Conservation (phyloP, 306 rosid genomes). For the Fagus sylvatica region DNA sequence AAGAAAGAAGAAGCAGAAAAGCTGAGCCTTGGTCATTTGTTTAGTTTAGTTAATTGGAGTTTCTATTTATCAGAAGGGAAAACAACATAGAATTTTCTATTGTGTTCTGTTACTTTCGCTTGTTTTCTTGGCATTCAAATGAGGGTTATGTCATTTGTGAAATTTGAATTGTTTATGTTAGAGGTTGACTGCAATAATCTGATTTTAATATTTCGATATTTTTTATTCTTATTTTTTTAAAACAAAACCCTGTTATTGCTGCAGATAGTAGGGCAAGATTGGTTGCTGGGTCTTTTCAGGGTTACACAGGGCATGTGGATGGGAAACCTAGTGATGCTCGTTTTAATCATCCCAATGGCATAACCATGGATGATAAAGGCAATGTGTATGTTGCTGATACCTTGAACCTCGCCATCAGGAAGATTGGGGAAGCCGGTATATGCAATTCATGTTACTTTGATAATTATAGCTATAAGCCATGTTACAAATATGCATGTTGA, state of each 20-base stretch:
- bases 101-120: neutral
- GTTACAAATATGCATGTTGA: constrained; percentile 12
- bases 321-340: constrained; percentile 96
- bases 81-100: too few species aligned
- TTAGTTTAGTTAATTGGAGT: too few species aligned
- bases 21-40: too few species aligned
- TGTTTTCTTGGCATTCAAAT: neutral
- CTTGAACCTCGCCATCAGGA: constrained; percentile 86
- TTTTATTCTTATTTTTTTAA: neutral
- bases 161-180: neutral
- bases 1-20: too few species aligned
- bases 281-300: constrained; percentile 99
- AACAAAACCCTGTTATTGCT: constrained; percentile 19
- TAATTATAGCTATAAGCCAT: constrained; percentile 25
- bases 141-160: too few species aligned
- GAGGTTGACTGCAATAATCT: neutral
- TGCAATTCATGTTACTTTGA: constrained; percentile 23
- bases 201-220: neutral
- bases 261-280: constrained; percentile 98
- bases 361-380: constrained; percentile 92
- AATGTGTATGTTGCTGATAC: constrained; percentile 98
- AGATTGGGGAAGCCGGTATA: constrained; percentile 91
- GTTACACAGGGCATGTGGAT: constrained; percentile 84
- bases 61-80: too few species aligned
- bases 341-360: constrained; percentile 92